Evolutionary conservation across 2,329 filamentous ascomycete species (phyloP).

Genomic region (Mycosphaerella sp.): DNA sequence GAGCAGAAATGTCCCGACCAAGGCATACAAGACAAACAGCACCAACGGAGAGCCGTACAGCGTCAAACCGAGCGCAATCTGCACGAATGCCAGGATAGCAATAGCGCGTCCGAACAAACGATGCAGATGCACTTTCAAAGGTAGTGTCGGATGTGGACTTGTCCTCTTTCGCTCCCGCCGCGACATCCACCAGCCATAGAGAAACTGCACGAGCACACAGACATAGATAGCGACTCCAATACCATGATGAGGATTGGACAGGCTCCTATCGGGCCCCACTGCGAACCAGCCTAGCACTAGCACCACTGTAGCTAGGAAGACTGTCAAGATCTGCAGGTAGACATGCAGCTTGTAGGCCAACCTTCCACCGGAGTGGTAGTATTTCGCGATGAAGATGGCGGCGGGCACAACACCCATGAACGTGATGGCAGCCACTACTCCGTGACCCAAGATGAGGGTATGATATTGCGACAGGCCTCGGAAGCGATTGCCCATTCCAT

Average conservation of each 20-base stretch:
- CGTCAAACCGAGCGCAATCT: slow-evolving; percentile 82
- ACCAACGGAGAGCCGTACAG: slow-evolving; percentile 84
- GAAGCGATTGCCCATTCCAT: slow-evolving; percentile 83
- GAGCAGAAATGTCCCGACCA: slow-evolving; percentile 69
- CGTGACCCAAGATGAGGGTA: slow-evolving; percentile 63
- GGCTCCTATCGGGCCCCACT: slow-evolving; percentile 62
- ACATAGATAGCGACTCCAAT: slow-evolving; percentile 75
- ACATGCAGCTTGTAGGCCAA: slow-evolving; percentile 63
- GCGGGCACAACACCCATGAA: slow-evolving; percentile 68
- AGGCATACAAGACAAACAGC: slow-evolving; percentile 76
- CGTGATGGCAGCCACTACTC: slow-evolving; percentile 62
- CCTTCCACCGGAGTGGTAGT: slow-evolving; percentile 52
- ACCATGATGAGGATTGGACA: slow-evolving; percentile 78
- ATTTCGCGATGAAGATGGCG: slow-evolving; percentile 68
- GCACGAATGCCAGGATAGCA: slow-evolving; percentile 73
- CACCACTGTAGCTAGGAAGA: slow-evolving; percentile 61
- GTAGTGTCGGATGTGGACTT: slow-evolving; percentile 46
- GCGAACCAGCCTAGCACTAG: slow-evolving; percentile 73
- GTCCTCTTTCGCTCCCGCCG: slow-evolving; percentile 45
- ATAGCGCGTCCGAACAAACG: slow-evolving; percentile 78
- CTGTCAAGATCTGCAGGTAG: slow-evolving; percentile 64
- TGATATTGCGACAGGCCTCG: slow-evolving; percentile 63
- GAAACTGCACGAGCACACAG: slow-evolving; percentile 61
- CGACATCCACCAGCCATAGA: slow-evolving; percentile 61
- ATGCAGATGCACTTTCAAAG: slow-evolving; percentile 58